phyloP scores from a whole-genome alignment of 257 asterid genomes.

The Solanum appendiculatum region DNA sequence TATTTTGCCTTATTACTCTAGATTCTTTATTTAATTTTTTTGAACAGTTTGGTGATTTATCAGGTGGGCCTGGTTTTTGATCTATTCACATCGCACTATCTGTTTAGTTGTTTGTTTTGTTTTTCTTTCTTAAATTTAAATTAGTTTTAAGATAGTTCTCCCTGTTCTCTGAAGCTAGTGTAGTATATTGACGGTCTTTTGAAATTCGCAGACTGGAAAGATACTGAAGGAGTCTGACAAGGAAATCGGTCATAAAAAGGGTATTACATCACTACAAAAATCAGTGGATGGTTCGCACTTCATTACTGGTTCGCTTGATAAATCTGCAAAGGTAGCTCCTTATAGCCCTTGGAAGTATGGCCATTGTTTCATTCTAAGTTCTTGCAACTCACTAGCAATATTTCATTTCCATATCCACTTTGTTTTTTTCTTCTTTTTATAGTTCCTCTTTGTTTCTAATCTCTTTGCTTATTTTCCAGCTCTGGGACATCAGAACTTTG shows the following conservation, averaged over 20 bases:
- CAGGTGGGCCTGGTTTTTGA: neutral
- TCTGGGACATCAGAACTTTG: slow-evolving; percentile 81
- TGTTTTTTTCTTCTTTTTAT: neutral
- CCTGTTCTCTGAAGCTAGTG: neutral
- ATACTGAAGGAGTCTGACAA: slow-evolving; percentile 57
- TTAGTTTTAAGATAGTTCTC: neutral
- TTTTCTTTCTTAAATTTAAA: neutral
- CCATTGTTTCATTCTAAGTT: neutral
- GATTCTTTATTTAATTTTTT: neutral
- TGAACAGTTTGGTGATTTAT: neutral
- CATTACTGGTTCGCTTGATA: slow-evolving; percentile 79
- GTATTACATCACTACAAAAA: slow-evolving; percentile 75
- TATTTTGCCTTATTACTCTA: neutral
- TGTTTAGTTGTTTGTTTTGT: neutral
- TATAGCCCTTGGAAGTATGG: neutral
- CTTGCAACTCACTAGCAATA: neutral
- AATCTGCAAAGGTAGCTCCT: slow-evolving; percentile 73
- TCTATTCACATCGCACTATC: neutral
- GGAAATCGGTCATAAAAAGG: slow-evolving; percentile 71
- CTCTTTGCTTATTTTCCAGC: slow-evolving; percentile 36
- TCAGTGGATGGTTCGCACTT: slow-evolving; percentile 73
- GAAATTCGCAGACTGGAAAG: slow-evolving; percentile 53
- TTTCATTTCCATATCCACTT: neutral
- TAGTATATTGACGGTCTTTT: neutral
- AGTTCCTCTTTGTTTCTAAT: neutral